Evolutionary conservation across 2,329 filamentous ascomycete species (phyloP), one percentile per base, ranked within the genome.

Genomic region (Cytospora piceae): DNA sequence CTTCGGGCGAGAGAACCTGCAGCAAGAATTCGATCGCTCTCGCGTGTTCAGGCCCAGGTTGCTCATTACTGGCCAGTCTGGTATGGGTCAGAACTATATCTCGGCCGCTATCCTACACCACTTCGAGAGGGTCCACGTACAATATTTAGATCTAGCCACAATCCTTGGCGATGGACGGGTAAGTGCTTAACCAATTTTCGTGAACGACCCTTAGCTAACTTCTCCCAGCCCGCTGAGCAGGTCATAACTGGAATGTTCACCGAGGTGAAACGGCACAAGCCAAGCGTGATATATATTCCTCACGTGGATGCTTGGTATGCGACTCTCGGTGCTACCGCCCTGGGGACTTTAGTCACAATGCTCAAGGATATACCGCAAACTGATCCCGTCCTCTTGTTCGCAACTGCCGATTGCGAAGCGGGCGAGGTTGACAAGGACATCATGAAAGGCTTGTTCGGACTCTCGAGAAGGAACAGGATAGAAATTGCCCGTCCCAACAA

Each of bases 81-180:
- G 95, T 12, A 98, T 98, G 94, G 95, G 96, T 0, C 96, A 99
- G 75, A 87, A 89, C 58, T 97, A 99, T 72, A 82, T 99, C 49
- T 89, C 92, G 34, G 89, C 90, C 57, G 95, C 94, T 6, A 81
- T 98, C 60, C 81, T 98, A 69, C 93, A 96, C 76, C 89, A 96
- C 74, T 90, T 99, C 63, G 95, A 99, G 77, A 93, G 94, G 31
- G 85, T 98, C 2, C 93, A 98, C 78, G 92, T 99, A 3, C 94
- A 98, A 75, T 93, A 91, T 62, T 96, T 99, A 76, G 96, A 97
- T 76, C 84, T 99, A 65, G 88, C 94, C 0, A 95, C 91, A 20
- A 83, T 99, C 64, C 83, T 96, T 66, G 92, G 90, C 65, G 95
- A 99, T 74, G 89, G 91, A 68, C 87, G 92, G 71, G 89, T 88